Conservation (phyloP, 2,329 filamentous ascomycete species). For the Aureobasidium sp. region DNA sequence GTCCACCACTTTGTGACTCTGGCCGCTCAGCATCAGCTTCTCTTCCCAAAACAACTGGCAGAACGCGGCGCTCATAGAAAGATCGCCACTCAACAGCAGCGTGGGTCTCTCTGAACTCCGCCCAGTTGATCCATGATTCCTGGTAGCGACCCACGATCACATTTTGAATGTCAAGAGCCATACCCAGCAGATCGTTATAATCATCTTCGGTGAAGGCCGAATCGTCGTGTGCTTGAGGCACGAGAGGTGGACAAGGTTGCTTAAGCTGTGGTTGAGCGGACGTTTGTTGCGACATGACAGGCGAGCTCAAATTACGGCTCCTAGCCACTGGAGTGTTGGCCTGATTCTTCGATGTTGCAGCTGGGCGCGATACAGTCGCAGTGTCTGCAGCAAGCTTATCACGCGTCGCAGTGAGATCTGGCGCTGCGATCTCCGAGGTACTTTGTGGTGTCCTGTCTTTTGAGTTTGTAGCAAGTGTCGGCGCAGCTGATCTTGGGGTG, state of each 20-base stretch:
- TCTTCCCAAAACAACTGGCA: slow-evolving; percentile 17
- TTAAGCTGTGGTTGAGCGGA: neutral
- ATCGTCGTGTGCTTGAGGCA: neutral
- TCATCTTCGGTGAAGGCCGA: slow-evolving; percentile 26
- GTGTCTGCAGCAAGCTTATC: neutral
- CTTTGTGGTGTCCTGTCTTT: neutral
- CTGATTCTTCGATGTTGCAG: neutral
- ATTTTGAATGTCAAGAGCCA: slow-evolving; percentile 15
- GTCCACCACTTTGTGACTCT: neutral
- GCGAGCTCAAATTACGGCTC: neutral
- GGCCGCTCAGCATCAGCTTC: neutral
- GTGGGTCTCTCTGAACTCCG: slow-evolving; percentile 14
- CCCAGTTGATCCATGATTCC: slow-evolving; percentile 21
- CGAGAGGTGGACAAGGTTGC: no score
- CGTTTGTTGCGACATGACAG: neutral
- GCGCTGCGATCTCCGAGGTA: no score
- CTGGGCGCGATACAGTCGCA: neutral
- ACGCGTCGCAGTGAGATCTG: no score
- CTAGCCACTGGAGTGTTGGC: neutral
- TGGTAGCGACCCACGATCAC: slow-evolving; percentile 12
- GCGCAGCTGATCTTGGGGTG: no score
- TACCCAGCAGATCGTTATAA: slow-evolving; percentile 11
- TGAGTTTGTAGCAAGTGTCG: fast-evolving
- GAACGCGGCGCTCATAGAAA: slow-evolving; percentile 20
- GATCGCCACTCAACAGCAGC: slow-evolving; percentile 20